Conservation (phyloP, 2,329 filamentous ascomycete species). For the Cordyceps cicadae region DNA sequence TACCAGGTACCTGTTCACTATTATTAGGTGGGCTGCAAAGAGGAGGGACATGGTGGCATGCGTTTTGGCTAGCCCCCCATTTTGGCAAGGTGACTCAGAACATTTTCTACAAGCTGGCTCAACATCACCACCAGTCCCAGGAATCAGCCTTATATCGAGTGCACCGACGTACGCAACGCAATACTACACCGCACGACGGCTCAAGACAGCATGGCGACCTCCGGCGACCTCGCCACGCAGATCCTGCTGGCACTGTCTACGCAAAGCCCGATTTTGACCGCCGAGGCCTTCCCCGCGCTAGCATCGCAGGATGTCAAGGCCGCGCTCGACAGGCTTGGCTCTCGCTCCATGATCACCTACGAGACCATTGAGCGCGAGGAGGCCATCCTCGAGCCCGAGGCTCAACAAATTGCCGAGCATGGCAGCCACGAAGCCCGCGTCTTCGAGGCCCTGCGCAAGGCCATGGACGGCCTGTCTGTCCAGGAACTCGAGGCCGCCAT, state of each 20-base stretch:
- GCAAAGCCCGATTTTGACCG: conserved; percentile 57
- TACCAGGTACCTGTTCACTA: too few species aligned
- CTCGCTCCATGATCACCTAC: conserved; percentile 80
- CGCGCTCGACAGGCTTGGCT: conserved; percentile 75
- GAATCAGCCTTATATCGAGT: neutral
- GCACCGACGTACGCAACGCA: neutral
- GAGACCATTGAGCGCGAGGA: conserved; percentile 75
- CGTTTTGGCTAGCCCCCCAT: conserved; percentile 9
- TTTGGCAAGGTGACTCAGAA: conserved; percentile 11
- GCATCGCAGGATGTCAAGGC: conserved; percentile 69
- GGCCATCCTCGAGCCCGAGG: conserved; percentile 66
- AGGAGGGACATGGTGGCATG: conserved; percentile 1
- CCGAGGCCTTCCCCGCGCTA: conserved; percentile 58
- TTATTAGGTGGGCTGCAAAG: neutral
- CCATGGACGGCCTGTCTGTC: conserved; percentile 74
- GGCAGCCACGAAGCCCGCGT: conserved; percentile 79
- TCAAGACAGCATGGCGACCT: conserved; percentile 34
- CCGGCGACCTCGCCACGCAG: conserved; percentile 51
- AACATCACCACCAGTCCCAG: conserved; percentile 1
- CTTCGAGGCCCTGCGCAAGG: conserved; percentile 63
- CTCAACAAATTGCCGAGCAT: conserved; percentile 60
- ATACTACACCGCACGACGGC: neutral
- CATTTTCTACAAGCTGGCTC: conserved; percentile 6
- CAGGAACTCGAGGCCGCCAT: conserved; percentile 61
- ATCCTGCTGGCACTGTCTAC: conserved; percentile 59